Evolutionary conservation across 1,139 yeast genomes (phyloP), one percentile per base, ranked within the genome.

Genomic region (Hansenula lynferdii): DNA sequence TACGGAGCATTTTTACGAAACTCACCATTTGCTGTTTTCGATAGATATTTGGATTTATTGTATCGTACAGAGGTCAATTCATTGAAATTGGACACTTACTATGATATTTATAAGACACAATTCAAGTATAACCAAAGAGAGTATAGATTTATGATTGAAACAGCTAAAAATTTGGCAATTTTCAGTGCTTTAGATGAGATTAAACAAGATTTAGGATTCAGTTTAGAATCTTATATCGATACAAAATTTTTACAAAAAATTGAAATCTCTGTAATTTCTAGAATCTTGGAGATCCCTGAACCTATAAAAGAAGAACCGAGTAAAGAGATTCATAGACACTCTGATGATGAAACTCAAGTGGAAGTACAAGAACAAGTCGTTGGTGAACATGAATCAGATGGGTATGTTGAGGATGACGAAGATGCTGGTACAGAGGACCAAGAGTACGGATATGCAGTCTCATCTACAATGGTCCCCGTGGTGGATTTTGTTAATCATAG

Each of bases 401-500:
- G 31, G n/a, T 19, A 28, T 19, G 31, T 24, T n/a, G 25, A 19
- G 5, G 33, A 34, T 17, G 37, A 31, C 52, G 37, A 30, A 6
- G 31, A 16, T 27, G 29, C 16, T 15, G 31, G 27, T 16, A n/a
- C n/a, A n/a, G n/a, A n/a, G n/a, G 22, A 26, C 2, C 36, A 35
- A 5, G 40, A 48, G 4, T 57, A 50, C 12, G 74, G 70, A 35
- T 81, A 64, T 45, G 56, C 60, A 9, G 75, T 75, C 6, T 70
- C 75, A 38, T 67, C 78, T 0, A 71, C 85, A 0, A 56, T 82
- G 40, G 85, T 82, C 1, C 89, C 92, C 0, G 47, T 79, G 1
- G 53, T 82, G 25, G 92, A 82, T 54, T 82, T 75, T 64, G 85
- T 74, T 6, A 82, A 82, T 52, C 92, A 82, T 53, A 61, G 60